phyloP scores from a whole-genome alignment of 2,329 filamentous ascomycete genomes.

The Didymella segeticola region DNA sequence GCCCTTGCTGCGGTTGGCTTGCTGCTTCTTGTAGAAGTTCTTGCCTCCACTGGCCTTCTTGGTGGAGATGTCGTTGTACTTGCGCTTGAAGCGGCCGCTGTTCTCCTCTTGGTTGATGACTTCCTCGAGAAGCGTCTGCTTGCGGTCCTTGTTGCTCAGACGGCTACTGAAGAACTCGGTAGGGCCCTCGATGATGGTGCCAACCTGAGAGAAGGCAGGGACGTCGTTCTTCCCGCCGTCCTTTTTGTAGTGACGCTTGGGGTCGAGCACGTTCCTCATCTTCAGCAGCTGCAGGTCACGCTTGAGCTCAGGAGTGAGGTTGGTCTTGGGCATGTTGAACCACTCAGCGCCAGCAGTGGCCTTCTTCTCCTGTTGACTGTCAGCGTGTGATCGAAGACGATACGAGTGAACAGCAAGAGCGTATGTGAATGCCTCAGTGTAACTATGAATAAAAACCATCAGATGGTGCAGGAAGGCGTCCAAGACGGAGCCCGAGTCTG shows the following conservation, averaged over 20 bases:
- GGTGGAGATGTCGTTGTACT: conserved; percentile 84
- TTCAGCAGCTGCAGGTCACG: conserved; percentile 87
- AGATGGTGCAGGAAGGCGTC: conserved; percentile 74
- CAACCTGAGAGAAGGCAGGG: conserved; percentile 87
- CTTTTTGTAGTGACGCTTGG: conserved; percentile 92
- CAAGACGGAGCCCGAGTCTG: conserved; percentile 80
- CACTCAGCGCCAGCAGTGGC: conserved; percentile 79
- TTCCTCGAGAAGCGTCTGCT: conserved; percentile 86
- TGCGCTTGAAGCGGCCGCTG: conserved; percentile 78
- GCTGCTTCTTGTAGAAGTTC: conserved; percentile 82
- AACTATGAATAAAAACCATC: conserved; percentile 75
- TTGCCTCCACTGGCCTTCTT: conserved; percentile 89
- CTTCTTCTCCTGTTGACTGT: conserved; percentile 59
- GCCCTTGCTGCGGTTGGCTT: conserved; percentile 61
- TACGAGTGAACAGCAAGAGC: conserved; percentile 17
- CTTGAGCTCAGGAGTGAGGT: conserved; percentile 83
- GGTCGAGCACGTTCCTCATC: conserved; percentile 87
- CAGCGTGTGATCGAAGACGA: conserved; percentile 20
- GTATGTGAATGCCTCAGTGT: conserved; percentile 65
- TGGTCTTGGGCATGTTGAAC: conserved; percentile 87
- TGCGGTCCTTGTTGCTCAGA: conserved; percentile 85
- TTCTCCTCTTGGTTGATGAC: conserved; percentile 72
- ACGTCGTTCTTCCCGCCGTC: conserved; percentile 72
- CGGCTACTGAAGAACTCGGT: conserved; percentile 86
- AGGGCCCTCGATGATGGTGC: conserved; percentile 85